phyloP scores from a whole-genome alignment of 768 basidiomycete species.

The Leccinum incarnatum region DNA sequence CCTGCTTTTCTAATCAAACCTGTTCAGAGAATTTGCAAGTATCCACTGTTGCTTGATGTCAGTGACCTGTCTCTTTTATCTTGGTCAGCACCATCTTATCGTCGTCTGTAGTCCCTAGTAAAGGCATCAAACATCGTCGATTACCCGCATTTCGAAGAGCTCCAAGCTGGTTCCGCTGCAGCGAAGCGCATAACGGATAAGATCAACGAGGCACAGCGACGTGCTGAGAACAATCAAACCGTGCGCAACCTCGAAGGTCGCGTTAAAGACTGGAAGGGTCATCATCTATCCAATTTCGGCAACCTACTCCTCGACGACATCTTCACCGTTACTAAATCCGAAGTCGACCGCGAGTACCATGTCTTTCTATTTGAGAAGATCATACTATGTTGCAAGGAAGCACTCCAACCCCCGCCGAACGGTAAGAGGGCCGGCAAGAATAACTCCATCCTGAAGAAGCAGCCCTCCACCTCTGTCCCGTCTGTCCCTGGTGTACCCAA shows the following conservation, averaged over 20 bases:
- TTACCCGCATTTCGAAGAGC: slow-evolving; percentile 74
- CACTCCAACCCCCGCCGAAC: slow-evolving; percentile 52
- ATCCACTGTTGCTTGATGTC: slow-evolving; percentile 90
- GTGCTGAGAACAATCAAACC: slow-evolving; percentile 87
- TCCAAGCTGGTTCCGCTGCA: slow-evolving; percentile 79
- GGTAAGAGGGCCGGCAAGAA: slow-evolving; percentile 76
- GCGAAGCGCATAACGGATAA: slow-evolving; percentile 92
- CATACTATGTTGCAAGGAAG: slow-evolving; percentile 98
- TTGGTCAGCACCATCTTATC: slow-evolving; percentile 10
- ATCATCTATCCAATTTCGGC: slow-evolving; percentile 92
- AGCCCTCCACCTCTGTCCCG: slow-evolving; percentile 45
- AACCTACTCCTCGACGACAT: slow-evolving; percentile 92
- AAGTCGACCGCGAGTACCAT: slow-evolving; percentile 96
- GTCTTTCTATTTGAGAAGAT: slow-evolving; percentile 99
- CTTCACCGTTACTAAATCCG: slow-evolving; percentile 94
- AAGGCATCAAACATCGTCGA: slow-evolving; percentile 63
- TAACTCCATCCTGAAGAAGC: slow-evolving; percentile 88
- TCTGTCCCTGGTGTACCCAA: slow-evolving; percentile 52
- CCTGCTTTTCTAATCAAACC: slow-evolving; percentile 98
- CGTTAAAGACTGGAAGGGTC: slow-evolving; percentile 99
- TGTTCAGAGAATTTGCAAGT: slow-evolving; percentile 97
- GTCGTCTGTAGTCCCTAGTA: slow-evolving; percentile 56
- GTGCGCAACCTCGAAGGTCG: slow-evolving; percentile 81
- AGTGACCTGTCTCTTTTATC: slow-evolving; percentile 29
- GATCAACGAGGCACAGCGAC: slow-evolving; percentile 93